Evolutionary conservation across 2,329 filamentous ascomycete species (phyloP).

Genomic region (Alternaria postmessia): DNA sequence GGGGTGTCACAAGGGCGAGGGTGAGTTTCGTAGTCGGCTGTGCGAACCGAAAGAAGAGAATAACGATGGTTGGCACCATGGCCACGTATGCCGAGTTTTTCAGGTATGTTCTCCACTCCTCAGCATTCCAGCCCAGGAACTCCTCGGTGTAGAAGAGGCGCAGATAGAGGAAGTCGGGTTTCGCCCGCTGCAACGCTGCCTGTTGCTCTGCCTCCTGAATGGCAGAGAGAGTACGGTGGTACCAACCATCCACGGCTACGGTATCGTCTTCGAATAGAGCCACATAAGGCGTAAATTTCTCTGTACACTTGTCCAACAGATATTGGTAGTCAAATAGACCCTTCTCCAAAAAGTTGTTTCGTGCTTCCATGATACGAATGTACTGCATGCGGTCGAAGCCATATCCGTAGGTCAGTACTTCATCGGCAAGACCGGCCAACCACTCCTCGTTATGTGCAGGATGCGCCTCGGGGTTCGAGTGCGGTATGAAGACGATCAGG

Average conservation of each 20-base stretch:
- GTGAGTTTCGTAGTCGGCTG: constrained; percentile 30
- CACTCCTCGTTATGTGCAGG: constrained; percentile 54
- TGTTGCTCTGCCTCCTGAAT: constrained; percentile 46
- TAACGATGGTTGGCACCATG: constrained; percentile 23
- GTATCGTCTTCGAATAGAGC: constrained; percentile 59
- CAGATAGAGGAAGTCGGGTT: constrained; percentile 52
- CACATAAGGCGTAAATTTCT: constrained; percentile 51
- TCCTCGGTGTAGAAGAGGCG: constrained; percentile 59
- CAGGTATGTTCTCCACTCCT: constrained; percentile 52
- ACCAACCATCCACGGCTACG: constrained; percentile 59
- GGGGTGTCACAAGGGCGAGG: constrained; percentile 28
- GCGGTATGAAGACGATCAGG: constrained; percentile 56
- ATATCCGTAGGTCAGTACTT: constrained; percentile 54
- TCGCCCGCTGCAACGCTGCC: constrained; percentile 30
- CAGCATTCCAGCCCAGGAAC: constrained; percentile 57
- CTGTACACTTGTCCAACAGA: constrained; percentile 52
- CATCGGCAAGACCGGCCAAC: constrained; percentile 51
- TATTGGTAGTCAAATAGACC: constrained; percentile 56
- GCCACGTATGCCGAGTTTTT: constrained; percentile 43
- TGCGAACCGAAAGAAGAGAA: constrained; percentile 39
- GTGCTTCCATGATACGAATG: constrained; percentile 44
- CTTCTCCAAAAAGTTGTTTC: constrained; percentile 50
- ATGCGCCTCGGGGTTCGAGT: constrained; percentile 53
- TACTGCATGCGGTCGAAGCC: constrained; percentile 44
- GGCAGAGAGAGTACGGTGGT: constrained; percentile 51